These are phyloP conservation scores for Fistulifera pelliculosa DNA, from an alignment of 108 stramenopile genomes.

Conservation along the genomic window DNA sequence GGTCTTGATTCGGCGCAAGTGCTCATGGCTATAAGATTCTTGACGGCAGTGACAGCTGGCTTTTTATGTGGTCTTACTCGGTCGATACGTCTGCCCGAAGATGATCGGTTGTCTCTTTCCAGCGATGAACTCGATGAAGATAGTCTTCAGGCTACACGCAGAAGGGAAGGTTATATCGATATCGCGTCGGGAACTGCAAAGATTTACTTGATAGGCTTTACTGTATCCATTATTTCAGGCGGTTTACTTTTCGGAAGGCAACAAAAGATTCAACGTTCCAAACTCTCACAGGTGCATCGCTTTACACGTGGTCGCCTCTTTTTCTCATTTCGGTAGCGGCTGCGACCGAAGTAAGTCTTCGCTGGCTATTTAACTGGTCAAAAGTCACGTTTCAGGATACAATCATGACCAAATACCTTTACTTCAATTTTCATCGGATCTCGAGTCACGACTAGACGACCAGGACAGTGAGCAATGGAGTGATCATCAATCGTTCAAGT, in stretches of 20 bases:
- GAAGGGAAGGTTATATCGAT: not conserved
- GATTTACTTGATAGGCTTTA: conserved; percentile 18
- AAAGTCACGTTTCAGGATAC: too few relatives aligned
- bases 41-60: conserved; percentile 11
- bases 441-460: too few relatives aligned
- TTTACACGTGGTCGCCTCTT: conserved; percentile 13
- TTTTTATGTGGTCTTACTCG: conserved; percentile 15
- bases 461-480: too few relatives aligned
- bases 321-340: conserved; percentile 11
- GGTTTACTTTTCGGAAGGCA: conserved; percentile 20
- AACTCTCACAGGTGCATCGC: conserved; percentile 10
- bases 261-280: conserved; percentile 18
- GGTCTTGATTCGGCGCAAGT: conserved; percentile 16
- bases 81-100: not conserved
- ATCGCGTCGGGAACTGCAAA: conserved; percentile 14
- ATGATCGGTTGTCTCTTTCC: not conserved
- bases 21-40: conserved; percentile 21
- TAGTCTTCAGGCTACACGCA: not conserved
- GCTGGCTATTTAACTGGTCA: too few relatives aligned
- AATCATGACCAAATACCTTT: too few relatives aligned
- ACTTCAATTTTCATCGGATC: too few relatives aligned
- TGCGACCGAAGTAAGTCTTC: too few relatives aligned
- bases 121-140: not conserved
- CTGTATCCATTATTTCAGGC: conserved; percentile 23
- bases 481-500: too few relatives aligned